Conservation (phyloP, 805 yeast genomes). For the Teunomyces tritomae region DNA sequence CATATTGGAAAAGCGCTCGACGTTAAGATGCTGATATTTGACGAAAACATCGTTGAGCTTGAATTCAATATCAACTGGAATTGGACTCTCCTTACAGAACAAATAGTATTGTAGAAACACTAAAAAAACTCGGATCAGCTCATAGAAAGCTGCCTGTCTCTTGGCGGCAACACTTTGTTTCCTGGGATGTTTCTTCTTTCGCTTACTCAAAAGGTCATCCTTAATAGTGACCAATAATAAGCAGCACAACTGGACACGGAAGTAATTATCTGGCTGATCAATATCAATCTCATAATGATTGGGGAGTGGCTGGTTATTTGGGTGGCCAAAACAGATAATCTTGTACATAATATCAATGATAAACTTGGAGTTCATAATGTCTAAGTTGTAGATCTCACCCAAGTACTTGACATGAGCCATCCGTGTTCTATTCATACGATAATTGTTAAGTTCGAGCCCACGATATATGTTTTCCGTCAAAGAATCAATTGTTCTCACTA, state of each 20-base stretch:
- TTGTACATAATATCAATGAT: slow-evolving; percentile 53
- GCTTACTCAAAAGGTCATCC: slow-evolving; percentile 7
- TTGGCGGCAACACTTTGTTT: slow-evolving; percentile 3
- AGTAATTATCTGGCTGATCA: slow-evolving; percentile 71
- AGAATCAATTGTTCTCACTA: slow-evolving; percentile 54
- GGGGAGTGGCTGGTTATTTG: slow-evolving; percentile 54
- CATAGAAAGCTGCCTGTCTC: not conserved
- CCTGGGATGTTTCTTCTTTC: slow-evolving; percentile 1
- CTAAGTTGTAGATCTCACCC: slow-evolving; percentile 51
- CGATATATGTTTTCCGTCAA: slow-evolving; percentile 59
- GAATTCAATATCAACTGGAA: slow-evolving; percentile 63
- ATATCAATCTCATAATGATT: slow-evolving; percentile 38
- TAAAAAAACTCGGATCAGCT: slow-evolving; percentile 34
- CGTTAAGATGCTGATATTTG: slow-evolving; percentile 22
- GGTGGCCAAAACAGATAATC: slow-evolving; percentile 65
- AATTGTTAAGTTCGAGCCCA: slow-evolving; percentile 66
- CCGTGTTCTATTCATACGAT: slow-evolving; percentile 56
- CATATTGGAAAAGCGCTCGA: slow-evolving; percentile 34
- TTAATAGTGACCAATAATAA: slow-evolving; percentile 20
- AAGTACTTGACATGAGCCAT: slow-evolving; percentile 61
- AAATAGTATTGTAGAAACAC: slow-evolving; percentile 70
- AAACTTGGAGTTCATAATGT: slow-evolving; percentile 45
- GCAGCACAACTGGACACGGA: slow-evolving; percentile 59
- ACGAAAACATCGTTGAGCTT: slow-evolving; percentile 46
- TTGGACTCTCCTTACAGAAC: slow-evolving; percentile 55